phyloP scores from a whole-genome alignment of 352 stramenopile genomes.

The Phytophthora pluvialis region DNA sequence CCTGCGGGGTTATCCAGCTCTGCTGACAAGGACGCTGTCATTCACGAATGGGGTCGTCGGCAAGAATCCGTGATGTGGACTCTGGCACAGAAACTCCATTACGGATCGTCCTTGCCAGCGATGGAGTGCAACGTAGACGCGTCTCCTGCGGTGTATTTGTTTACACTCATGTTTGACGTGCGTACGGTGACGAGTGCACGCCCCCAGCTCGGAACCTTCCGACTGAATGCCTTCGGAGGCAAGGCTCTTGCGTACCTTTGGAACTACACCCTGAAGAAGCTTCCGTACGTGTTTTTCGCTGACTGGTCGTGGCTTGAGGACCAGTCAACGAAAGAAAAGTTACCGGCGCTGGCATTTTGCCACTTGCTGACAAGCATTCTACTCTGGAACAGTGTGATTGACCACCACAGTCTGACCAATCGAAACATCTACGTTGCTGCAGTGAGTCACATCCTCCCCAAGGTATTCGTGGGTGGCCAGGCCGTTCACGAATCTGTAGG shows the following conservation, averaged over 20 bases:
- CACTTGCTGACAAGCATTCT: constrained; percentile 60
- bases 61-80: constrained; percentile 42
- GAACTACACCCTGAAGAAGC: constrained; percentile 49
- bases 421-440: constrained; percentile 31
- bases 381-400: constrained; percentile 48
- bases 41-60: constrained; percentile 34
- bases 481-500: constrained; percentile 9
- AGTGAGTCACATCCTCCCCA: constrained; percentile 33
- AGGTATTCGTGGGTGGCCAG: constrained; percentile 29
- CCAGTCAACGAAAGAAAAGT: constrained; percentile 40
- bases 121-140: constrained; percentile 30
- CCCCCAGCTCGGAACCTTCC: constrained; percentile 43
- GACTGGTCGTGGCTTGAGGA: constrained; percentile 80
- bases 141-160: constrained; percentile 57
- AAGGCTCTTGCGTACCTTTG: constrained; percentile 52
- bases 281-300: constrained; percentile 63
- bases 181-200: constrained; percentile 23
- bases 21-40: constrained; percentile 31
- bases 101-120: constrained; percentile 27
- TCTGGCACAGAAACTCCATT: constrained; percentile 30
- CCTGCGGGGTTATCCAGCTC: constrained; percentile 27
- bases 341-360: constrained; percentile 55
- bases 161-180: constrained; percentile 62
- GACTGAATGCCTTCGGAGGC: constrained; percentile 53
- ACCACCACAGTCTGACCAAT: constrained; percentile 37